Conservation (phyloP, 2,329 filamentous ascomycete species). For the Aaosphaeria arxii region DNA sequence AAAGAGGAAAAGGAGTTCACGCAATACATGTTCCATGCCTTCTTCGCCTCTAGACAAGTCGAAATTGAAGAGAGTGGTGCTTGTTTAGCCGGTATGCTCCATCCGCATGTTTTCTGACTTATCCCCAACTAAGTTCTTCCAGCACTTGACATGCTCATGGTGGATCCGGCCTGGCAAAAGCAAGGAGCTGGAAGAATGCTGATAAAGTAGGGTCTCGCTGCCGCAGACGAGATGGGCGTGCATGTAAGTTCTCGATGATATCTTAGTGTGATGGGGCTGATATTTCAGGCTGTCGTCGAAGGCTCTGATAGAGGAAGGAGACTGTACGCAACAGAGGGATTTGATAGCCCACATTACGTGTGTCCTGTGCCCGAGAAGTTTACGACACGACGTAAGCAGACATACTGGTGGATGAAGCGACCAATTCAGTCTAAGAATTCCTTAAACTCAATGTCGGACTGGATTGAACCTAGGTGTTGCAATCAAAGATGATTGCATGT, state of each 20-base stretch:
- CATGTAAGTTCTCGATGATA: background rate
- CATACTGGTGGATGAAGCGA: slow-evolving; percentile 3
- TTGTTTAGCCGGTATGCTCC: slow-evolving; percentile 4
- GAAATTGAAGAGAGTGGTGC: slow-evolving; percentile 3
- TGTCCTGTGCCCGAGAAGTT: slow-evolving; percentile 2
- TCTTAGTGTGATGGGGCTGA: background rate
- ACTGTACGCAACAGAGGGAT: slow-evolving; percentile 2
- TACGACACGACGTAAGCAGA: background rate
- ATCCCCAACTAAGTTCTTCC: background rate
- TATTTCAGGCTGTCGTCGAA: slow-evolving; percentile 5
- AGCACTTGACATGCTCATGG: slow-evolving; percentile 20
- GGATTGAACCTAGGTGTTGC: background rate
- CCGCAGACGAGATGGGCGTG: slow-evolving; percentile 25
- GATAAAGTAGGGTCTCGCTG: slow-evolving; percentile 28
- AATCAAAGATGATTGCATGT: background rate
- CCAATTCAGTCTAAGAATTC: background rate
- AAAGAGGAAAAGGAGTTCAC: slow-evolving; percentile 7
- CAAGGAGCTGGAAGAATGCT: slow-evolving; percentile 31
- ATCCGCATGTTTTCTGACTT: background rate
- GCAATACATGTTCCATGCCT: slow-evolving; percentile 2
- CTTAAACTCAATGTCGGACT: background rate
- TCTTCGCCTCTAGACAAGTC: slow-evolving; percentile 2
- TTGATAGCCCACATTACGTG: background rate
- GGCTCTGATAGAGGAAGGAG: slow-evolving; percentile 1
- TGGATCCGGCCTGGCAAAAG: slow-evolving; percentile 31